Evolutionary conservation across 2,329 filamentous ascomycete genomes (phyloP), one percentile per base, ranked within the genome.

Genomic region (Exophiala aquamarina): DNA sequence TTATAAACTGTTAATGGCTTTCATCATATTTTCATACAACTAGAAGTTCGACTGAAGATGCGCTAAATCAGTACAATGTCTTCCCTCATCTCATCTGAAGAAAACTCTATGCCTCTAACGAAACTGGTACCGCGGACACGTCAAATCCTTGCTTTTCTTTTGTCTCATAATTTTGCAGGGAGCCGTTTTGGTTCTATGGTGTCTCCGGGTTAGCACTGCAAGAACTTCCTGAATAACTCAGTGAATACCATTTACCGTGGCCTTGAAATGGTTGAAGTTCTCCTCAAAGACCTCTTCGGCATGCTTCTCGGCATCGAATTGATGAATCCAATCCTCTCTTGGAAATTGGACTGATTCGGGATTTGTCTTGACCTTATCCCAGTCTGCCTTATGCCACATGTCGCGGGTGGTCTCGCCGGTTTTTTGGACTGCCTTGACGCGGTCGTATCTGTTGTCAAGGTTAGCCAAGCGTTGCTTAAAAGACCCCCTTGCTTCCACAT

Each of bases 241-340:
- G 23, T 11, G 23, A 26, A 11, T 26, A 31, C 20, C 34, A 28
- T 47, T 47, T 17, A 40, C 44, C 29, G 31, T 42, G 4, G 50
- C 41, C 20, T 49, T 36, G 7, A 46, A 21, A 20, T 48, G 45
- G 2, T 29, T 33, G 31, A 54, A 50, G 18, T 46, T 46, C 49
- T 59, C 61, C 53, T 57, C 64, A 55, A 55, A 73, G 26, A 66
- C 62, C 31, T 67, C 63, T 50, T 74, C 70, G 1, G 73, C 71
- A 52, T 75, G 67, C 26, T 60, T 63, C 61, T 78, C 74, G 19
- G 73, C 69, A 55, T 79, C 74, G 53, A 76, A 74, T 31, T 67
- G 62, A 17, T 76, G 63, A 7, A 78, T 63, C 74, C 74, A 77
- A 42, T 67, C 69, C 54, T 77, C 73, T 29, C 73, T 65, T 9